phyloP scores from a whole-genome alignment of 768 basidiomycete genomes.

The Rhodocollybia butyracea region DNA sequence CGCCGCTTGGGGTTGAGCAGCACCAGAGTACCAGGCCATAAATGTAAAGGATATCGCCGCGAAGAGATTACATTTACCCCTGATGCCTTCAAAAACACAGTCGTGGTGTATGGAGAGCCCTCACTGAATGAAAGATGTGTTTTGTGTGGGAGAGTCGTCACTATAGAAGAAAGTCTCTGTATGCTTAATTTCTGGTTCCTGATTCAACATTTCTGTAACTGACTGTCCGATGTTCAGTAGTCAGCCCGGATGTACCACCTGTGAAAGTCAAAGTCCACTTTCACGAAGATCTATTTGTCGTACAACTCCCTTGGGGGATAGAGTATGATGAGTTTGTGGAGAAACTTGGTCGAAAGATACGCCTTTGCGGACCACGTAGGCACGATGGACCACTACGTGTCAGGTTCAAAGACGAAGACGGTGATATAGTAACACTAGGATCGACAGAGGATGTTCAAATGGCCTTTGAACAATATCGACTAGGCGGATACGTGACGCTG shows the following conservation, averaged over 20 bases:
- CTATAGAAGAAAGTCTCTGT: too few relatives aligned
- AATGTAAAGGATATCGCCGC: background rate
- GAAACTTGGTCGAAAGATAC: constrained; percentile 89
- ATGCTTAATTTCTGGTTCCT: too few relatives aligned
- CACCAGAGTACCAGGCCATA: background rate
- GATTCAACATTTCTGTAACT: too few relatives aligned
- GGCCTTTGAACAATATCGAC: constrained; percentile 83
- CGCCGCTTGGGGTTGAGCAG: background rate
- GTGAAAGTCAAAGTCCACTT: constrained; percentile 95
- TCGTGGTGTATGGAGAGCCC: background rate
- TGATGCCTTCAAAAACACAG: background rate
- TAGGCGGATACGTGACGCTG: constrained; percentile 77
- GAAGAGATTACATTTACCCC: background rate
- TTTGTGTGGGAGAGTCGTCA: too few relatives aligned
- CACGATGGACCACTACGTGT: constrained; percentile 81
- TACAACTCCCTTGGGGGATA: constrained; percentile 79
- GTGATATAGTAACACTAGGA: constrained; percentile 83
- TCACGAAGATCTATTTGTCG: constrained; percentile 93
- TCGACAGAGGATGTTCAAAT: constrained; percentile 93
- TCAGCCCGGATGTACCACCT: constrained; percentile 31
- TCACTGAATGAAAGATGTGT: too few relatives aligned
- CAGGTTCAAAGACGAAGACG: constrained; percentile 91
- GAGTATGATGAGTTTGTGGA: constrained; percentile 84
- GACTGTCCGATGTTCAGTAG: too few relatives aligned
- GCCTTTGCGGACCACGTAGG: constrained; percentile 79